Evolutionary conservation across 2,329 filamentous ascomycete species (phyloP), one percentile per base, ranked within the genome.

Genomic region (Aspergillus unguis): DNA sequence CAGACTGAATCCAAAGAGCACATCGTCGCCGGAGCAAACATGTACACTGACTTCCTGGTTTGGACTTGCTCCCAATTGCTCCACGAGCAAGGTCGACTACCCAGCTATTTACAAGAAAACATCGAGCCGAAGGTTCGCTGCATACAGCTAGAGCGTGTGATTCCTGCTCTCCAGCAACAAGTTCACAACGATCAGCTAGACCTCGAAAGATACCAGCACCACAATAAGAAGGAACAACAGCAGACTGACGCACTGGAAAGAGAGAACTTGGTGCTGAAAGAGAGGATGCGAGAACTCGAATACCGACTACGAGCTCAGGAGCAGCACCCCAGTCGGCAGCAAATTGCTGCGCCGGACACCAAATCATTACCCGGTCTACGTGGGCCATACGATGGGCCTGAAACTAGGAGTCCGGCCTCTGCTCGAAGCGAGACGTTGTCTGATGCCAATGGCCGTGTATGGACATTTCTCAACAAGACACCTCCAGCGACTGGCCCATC

Each of bases 1-100:
- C 59, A 71, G 37, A 67, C 66, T 3, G 67, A 73, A 37, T 73
- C 71, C n/a, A 73, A 73, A 59, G 70, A 72, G 50, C 70, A 73
- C 53, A 72, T 72, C 23, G 67, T 72, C 9, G 67, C 71, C 57
- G 70, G 65, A 6, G 67, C 70, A 3, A 67, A 72, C 48, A 69
- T 66, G 45, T 60, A 72, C 10, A 66, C 72, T 38, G 70, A 72
- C 53, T 72, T 72, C 49, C 63, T 68, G 29, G 53, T 65, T 23
- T 66, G 71, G 40, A 71, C 72, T 35, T 58, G 67, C 9, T 63
- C 67, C 6, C 10, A 23, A 48, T 58, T 71, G 33, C 65, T 72
- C 48, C 64, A 65, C 41, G 65, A 68, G 54, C 69, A 71, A 44
- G 67, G 66, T 38, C 58, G 71, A 48, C 62, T 69, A 47, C 62